phyloP scores from a whole-genome alignment of 768 basidiomycete genomes.

The Agaricus sinodeliciosus region DNA sequence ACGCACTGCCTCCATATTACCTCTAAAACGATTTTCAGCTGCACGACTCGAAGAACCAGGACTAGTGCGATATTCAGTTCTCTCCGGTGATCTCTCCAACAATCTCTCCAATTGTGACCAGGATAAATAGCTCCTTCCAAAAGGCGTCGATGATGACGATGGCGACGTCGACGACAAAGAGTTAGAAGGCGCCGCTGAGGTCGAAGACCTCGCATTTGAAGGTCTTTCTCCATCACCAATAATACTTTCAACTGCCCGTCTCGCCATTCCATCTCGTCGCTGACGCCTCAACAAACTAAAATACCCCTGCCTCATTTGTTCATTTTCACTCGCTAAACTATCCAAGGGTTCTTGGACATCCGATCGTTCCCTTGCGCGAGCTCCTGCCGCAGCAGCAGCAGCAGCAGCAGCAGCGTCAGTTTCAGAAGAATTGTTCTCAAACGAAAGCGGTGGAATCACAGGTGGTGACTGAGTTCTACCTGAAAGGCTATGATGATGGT shows the following conservation, averaged over 20 bases:
- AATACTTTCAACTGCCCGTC: too few species aligned
- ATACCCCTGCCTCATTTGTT: too few species aligned
- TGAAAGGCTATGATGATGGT: background rate
- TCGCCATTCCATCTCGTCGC: too few species aligned
- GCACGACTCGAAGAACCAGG: background rate
- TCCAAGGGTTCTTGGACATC: slow-evolving; percentile 4
- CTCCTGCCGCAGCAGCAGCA: background rate
- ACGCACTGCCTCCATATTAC: background rate
- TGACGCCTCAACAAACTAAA: too few species aligned
- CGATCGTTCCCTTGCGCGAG: background rate
- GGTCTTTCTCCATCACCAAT: too few species aligned
- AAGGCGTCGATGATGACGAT: too few species aligned
- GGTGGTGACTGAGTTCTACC: slow-evolving; percentile 16
- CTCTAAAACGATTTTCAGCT: background rate
- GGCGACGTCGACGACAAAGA: background rate
- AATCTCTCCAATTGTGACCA: slow-evolving; percentile 5
- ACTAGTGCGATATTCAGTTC: background rate
- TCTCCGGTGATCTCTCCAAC: slow-evolving; percentile 4
- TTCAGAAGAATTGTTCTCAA: slow-evolving; percentile 27
- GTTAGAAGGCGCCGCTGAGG: too few species aligned
- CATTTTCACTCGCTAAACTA: background rate
- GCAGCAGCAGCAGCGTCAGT: background rate
- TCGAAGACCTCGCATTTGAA: too few species aligned
- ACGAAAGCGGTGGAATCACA: slow-evolving; percentile 32
- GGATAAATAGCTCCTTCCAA: background rate